Percentiles rank a stretch among this genome's conserved stretches.
Conservation (phyloP, 2,329 filamentous ascomycete species). For the Hirsutella minnesotensis region DNA sequence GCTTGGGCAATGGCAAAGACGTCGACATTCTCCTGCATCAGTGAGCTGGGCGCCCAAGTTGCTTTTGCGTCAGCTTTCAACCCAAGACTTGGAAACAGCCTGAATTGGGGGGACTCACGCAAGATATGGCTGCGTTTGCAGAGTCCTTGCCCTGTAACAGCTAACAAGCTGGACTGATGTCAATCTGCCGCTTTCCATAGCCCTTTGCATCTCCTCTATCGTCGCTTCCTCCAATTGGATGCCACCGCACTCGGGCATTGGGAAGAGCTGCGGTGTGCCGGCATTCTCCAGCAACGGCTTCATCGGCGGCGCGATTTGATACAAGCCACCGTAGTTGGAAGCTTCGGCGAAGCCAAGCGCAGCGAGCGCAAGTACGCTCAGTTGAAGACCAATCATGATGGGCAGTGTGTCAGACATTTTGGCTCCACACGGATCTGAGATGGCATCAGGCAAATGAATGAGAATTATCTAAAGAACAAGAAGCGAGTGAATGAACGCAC, state of each 20-base stretch:
- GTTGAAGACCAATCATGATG: no score
- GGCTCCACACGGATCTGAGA: no score
- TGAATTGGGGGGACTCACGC: conserved; percentile 32
- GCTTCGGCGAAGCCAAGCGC: background rate
- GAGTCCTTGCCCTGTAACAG: conserved; percentile 51
- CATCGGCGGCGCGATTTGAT: conserved; percentile 2
- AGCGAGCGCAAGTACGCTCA: no score
- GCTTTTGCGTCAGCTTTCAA: no score
- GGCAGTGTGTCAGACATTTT: no score
- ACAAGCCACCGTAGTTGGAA: conserved; percentile 16
- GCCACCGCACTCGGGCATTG: conserved; percentile 49
- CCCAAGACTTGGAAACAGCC: no score
- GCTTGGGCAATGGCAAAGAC: conserved; percentile 45
- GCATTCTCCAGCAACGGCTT: conserved; percentile 15
- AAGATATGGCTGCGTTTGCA: conserved; percentile 53
- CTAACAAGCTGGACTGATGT: conserved; percentile 44
- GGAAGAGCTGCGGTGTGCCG: conserved; percentile 34
- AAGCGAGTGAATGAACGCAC: no score
- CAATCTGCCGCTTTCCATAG: conserved; percentile 40
- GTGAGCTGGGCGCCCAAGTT: no score
- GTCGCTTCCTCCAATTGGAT: conserved; percentile 56
- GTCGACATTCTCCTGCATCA: conserved; percentile 60
- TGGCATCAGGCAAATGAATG: no score
- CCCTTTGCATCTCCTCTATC: conserved; percentile 53
- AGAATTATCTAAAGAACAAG: no score